Evolutionary conservation across 257 asterid species (phyloP).

Genomic region (Vinca minor): DNA sequence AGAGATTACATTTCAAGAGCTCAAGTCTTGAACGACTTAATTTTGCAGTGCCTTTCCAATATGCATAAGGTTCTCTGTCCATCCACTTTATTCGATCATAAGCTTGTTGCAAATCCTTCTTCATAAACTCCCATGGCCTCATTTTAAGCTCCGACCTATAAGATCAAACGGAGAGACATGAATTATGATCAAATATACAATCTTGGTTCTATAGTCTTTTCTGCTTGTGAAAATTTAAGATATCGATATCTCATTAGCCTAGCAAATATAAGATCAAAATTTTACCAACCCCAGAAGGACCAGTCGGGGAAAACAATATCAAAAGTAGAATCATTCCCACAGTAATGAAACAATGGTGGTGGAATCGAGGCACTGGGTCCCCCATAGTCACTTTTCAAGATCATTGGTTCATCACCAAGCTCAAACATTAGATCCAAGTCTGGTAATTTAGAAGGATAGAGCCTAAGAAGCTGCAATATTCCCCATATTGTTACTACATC

Average conservation of each 20-base stretch:
- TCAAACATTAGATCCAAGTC: slow-evolving; percentile 67
- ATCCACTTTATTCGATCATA: slow-evolving; percentile 47
- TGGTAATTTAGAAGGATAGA: slow-evolving; percentile 62
- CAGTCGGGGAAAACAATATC: slow-evolving; percentile 86
- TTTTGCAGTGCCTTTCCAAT: slow-evolving; percentile 58
- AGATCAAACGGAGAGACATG: neutral
- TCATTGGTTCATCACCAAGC: slow-evolving; percentile 52
- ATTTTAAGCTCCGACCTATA: slow-evolving; percentile 79
- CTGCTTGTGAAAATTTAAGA: neutral
- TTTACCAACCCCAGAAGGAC: slow-evolving; percentile 99
- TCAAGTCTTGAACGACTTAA: slow-evolving; percentile 34
- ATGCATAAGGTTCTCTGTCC: slow-evolving; percentile 74
- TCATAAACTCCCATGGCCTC: slow-evolving; percentile 66
- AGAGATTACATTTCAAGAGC: slow-evolving; percentile 48
- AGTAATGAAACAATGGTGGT: slow-evolving; percentile 70
- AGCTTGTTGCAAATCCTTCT: slow-evolving; percentile 47
- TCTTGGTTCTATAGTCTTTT: neutral
- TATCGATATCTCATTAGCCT: neutral
- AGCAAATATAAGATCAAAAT: slow-evolving; percentile 17
- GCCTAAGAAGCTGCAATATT: slow-evolving; percentile 62
- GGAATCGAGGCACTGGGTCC: slow-evolving; percentile 20
- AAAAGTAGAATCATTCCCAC: slow-evolving; percentile 45
- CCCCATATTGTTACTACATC: slow-evolving; percentile 81
- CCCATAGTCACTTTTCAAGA: slow-evolving; percentile 28
- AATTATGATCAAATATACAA: neutral